Evolutionary conservation across 116 monocot genomes (phyloP).

Genomic region (Iris pallida): DNA sequence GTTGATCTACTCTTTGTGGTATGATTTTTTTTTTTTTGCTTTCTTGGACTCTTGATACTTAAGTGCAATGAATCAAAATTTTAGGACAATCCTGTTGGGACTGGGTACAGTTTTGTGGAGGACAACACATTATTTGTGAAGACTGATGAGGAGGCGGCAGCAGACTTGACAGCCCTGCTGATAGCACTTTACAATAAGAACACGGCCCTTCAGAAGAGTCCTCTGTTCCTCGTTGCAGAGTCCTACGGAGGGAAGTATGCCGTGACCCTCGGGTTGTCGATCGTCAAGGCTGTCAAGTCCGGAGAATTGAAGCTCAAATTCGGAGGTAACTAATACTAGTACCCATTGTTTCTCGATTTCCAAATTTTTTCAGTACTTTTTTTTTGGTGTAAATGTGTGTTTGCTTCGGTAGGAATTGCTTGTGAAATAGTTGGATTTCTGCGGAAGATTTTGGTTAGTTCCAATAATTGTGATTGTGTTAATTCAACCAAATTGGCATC

Average conservation of each 20-base stretch:
- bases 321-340: constrained; percentile 39
- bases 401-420: constrained; percentile 45
- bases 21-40: neutral
- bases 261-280: constrained; percentile 52
- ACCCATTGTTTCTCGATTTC: no score
- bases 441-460: constrained; percentile 78
- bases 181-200: constrained; percentile 52
- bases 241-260: constrained; percentile 97
- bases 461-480: neutral
- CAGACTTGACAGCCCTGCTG: constrained; percentile 63
- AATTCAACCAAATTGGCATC: neutral
- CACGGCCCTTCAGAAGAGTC: constrained; percentile 41
- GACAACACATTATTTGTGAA: constrained; percentile 43
- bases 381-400: neutral
- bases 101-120: constrained; percentile 92
- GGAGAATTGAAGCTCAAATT: constrained; percentile 62
- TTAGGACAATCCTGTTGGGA: constrained; percentile 94
- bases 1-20: constrained; percentile 97
- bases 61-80: neutral
- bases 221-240: constrained; percentile 80
- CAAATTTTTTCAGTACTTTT: neutral
- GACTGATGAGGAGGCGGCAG: constrained; percentile 65
- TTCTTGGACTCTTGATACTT: neutral
- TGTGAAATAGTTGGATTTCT: constrained; percentile 89
- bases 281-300: constrained; percentile 53